A percentile compares a stretch with the other conserved stretches of the same genome.
Evolutionary conservation across 441 rosid species (phyloP).

Genomic region (Eutrema salsugineum): DNA sequence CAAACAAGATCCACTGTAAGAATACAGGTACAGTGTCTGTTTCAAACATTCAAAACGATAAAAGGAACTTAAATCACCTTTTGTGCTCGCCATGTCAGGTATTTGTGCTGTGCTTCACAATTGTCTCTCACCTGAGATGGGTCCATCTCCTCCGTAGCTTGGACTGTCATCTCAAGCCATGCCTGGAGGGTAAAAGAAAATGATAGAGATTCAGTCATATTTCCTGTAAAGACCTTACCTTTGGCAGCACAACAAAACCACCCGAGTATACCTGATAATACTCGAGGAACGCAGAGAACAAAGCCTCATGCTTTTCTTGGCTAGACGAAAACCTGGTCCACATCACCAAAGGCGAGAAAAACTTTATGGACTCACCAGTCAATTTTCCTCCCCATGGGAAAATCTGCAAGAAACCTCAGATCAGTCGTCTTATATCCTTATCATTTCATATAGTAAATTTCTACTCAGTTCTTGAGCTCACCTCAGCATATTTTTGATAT

Average conservation of each 20-base stretch:
- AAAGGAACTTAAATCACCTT: constrained; percentile 42
- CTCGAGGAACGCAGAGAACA: constrained; percentile 70
- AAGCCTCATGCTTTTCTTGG: constrained; percentile 42
- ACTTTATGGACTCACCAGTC: constrained; percentile 79
- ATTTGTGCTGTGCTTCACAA: constrained; percentile 76
- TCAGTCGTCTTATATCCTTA: constrained; percentile 26
- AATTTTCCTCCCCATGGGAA: constrained; percentile 98
- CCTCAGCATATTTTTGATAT: constrained; percentile 68
- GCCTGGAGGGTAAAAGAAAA: constrained; percentile 38
- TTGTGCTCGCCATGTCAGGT: constrained; percentile 85
- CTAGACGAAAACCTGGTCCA: constrained; percentile 77
- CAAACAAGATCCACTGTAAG: neutral
- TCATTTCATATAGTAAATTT: neutral
- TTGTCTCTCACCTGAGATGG: constrained; percentile 43
- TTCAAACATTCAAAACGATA: neutral
- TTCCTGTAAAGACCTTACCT: neutral
- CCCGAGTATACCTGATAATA: constrained; percentile 58
- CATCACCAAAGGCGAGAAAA: constrained; percentile 86
- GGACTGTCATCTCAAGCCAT: constrained; percentile 67
- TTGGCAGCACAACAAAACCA: neutral
- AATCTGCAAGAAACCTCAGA: constrained; percentile 62
- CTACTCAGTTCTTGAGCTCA: constrained; percentile 25
- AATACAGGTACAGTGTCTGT: neutral
- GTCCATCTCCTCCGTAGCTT: constrained; percentile 46
- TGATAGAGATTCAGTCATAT: neutral